Percentiles rank a stretch among this genome's conserved stretches.
phyloP scores from a whole-genome alignment of 179 eudicot genomes.

The Beta macrorhiza region DNA sequence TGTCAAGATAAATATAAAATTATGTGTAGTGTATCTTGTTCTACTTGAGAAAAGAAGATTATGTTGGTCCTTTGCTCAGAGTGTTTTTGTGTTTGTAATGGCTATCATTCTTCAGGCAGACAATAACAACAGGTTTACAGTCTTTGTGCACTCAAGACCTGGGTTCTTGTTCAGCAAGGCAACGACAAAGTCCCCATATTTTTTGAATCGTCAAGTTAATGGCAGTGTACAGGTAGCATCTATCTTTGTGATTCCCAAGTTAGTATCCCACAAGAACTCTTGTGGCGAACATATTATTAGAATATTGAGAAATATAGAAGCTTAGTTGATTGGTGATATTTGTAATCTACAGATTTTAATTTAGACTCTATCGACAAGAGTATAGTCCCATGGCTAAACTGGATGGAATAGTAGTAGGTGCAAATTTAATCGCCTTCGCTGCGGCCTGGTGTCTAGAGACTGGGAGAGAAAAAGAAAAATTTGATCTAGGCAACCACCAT shows the following conservation, averaged over 20 bases:
- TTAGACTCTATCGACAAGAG: neutral
- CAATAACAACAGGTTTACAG: slow-evolving; percentile 58
- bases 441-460: neutral
- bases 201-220: slow-evolving; percentile 75
- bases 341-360: neutral
- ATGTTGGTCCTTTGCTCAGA: neutral
- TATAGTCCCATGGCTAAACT: neutral
- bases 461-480: neutral
- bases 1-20: neutral
- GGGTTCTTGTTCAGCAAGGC: slow-evolving; percentile 69
- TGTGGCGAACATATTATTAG: neutral
- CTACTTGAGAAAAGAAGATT: neutral
- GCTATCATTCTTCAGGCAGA: slow-evolving; percentile 57
- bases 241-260: slow-evolving; percentile 7
- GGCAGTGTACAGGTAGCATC: slow-evolving; percentile 71
- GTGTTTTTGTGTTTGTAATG: slow-evolving; percentile 1
- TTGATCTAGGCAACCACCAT: neutral
- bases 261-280: neutral
- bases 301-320: slow-evolving; percentile 4
- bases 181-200: slow-evolving; percentile 74
- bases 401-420: neutral
- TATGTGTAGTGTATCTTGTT: neutral
- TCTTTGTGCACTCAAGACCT: slow-evolving; percentile 86
- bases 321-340: neutral
- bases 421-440: neutral